Percentiles rank a stretch among this genome's conserved stretches.
phyloP scores from a whole-genome alignment of 2,329 filamentous ascomycete genomes.

The Alternaria solani region DNA sequence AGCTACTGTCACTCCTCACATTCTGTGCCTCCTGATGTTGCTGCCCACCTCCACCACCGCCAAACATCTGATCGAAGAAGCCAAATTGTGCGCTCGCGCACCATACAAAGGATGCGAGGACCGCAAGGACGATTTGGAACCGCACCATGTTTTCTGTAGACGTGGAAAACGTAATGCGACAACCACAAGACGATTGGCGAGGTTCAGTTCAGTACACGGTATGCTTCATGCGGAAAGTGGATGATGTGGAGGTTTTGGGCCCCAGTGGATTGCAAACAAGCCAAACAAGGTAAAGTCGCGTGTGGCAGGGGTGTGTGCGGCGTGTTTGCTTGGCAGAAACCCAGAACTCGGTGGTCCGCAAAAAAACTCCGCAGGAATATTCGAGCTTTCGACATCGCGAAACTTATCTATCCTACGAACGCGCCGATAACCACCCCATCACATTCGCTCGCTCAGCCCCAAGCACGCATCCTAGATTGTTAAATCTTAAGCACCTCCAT shows the following conservation, averaged over 20 bases:
- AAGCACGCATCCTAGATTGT: background rate
- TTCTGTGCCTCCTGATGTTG: conserved; percentile 72
- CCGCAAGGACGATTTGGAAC: conserved; percentile 41
- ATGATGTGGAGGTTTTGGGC: conserved; percentile 15
- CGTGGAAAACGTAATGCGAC: background rate
- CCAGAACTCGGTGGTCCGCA: conserved; percentile 33
- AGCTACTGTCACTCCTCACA: conserved; percentile 80
- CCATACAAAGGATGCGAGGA: conserved; percentile 63
- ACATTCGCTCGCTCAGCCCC: conserved; percentile 1
- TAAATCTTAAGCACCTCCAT: background rate
- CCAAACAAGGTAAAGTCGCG: background rate
- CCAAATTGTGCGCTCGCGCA: conserved; percentile 82
- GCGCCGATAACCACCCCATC: conserved; percentile 1
- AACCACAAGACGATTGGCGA: background rate
- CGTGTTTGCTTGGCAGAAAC: background rate
- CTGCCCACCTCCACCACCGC: conserved; percentile 69
- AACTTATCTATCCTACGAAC: conserved; percentile 1
- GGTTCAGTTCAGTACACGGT: conserved; percentile 14
- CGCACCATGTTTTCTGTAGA: conserved; percentile 36
- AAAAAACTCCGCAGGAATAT: conserved; percentile 30
- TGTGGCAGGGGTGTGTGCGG: background rate
- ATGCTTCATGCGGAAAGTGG: conserved; percentile 25
- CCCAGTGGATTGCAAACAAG: conserved; percentile 20
- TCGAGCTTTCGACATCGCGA: conserved; percentile 11
- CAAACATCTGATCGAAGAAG: conserved; percentile 99